Percentiles rank a stretch among this genome's conserved stretches.
Conservation (phyloP, 1,284 basidiomycete species). For the Malassezia nana region DNA sequence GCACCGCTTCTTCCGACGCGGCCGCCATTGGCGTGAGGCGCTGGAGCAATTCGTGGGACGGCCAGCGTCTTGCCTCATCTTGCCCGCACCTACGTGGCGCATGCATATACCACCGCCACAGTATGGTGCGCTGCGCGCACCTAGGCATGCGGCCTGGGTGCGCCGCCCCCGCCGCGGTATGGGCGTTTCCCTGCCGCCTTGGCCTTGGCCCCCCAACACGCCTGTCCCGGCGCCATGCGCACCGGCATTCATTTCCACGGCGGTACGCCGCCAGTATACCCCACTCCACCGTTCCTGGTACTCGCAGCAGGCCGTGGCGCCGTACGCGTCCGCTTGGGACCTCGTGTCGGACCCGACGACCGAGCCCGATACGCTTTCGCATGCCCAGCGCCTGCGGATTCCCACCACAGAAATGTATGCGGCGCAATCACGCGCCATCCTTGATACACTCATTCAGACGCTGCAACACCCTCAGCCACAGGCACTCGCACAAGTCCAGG, state of each 20-base stretch:
- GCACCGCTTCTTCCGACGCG: conserved; percentile 1
- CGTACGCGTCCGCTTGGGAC: background rate
- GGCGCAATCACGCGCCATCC: background rate
- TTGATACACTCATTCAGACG: background rate
- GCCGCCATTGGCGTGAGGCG: background rate
- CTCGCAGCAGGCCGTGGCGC: background rate
- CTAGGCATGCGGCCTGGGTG: background rate
- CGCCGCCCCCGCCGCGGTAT: background rate
- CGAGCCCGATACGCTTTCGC: background rate
- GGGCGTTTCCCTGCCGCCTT: background rate
- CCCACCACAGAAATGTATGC: background rate
- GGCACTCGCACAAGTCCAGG: conserved; percentile 1
- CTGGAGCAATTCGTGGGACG: background rate
- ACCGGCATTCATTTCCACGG: too few relatives aligned
- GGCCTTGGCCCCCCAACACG: too few relatives aligned
- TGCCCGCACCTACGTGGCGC: background rate
- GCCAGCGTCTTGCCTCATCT: background rate
- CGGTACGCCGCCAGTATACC: background rate
- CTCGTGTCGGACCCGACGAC: background rate
- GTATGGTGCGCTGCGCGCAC: background rate
- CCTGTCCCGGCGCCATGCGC: too few relatives aligned
- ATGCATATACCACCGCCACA: conserved; percentile 2
- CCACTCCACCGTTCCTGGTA: background rate
- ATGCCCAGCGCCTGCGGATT: background rate
- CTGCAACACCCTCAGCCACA: background rate